Evolutionary conservation across 768 basidiomycete genomes (phyloP).

Genomic region (Thelephora ganbajun): DNA sequence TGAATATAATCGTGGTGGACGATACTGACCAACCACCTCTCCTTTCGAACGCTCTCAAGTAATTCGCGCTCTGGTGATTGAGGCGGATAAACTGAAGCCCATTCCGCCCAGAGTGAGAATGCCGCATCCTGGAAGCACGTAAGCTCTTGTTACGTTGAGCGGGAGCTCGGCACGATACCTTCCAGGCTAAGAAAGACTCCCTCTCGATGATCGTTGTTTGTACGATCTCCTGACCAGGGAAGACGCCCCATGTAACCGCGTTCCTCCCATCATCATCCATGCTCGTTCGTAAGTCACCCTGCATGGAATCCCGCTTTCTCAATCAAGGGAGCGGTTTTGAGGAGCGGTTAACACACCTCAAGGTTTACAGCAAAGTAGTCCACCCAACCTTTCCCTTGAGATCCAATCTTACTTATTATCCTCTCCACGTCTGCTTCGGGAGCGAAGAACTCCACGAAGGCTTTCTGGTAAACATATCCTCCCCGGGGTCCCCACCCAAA

Average conservation of each 20-base stretch:
- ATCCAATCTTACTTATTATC: constrained; percentile 44
- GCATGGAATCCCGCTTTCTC: background rate
- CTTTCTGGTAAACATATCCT: constrained; percentile 96
- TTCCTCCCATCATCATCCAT: constrained; percentile 69
- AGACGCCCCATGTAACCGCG: constrained; percentile 98
- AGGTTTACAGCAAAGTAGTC: constrained; percentile 80
- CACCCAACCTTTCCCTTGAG: constrained; percentile 48
- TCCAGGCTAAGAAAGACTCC: constrained; percentile 93
- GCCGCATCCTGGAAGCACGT: constrained; percentile 65
- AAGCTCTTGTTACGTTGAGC: background rate
- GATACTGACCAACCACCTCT: constrained; percentile 83
- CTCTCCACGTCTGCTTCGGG: constrained; percentile 39
- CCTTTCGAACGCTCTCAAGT: constrained; percentile 56
- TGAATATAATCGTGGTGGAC: constrained; percentile 90
- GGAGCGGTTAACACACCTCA: constrained; percentile 30
- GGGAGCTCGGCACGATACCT: constrained; percentile 34
- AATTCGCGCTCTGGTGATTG: constrained; percentile 55
- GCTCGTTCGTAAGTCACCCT: constrained; percentile 77
- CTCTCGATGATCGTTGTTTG: constrained; percentile 95
- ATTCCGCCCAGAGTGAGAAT: constrained; percentile 90
- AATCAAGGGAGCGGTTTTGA: background rate
- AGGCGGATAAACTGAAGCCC: constrained; percentile 80
- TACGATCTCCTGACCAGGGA: constrained; percentile 89
- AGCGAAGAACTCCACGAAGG: constrained; percentile 94
- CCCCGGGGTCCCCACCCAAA: constrained; percentile 90